A percentile compares a stretch with the other conserved stretches of the same genome.
These are phyloP conservation scores for Lyophyllum decastes DNA, from an alignment of 768 basidiomycete genomes.

Conservation along the genomic window DNA sequence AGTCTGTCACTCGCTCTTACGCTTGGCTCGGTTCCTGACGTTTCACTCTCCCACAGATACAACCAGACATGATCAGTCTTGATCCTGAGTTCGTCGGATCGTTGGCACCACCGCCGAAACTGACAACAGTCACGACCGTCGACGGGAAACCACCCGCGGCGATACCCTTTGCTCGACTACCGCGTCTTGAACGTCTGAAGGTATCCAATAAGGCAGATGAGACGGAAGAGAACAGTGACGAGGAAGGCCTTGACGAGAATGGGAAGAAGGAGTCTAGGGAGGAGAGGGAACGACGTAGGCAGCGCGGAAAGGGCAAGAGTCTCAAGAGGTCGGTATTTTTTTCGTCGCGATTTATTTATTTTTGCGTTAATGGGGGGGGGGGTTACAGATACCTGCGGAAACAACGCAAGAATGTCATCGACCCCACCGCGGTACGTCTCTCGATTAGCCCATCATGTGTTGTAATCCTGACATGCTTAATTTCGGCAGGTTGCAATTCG, in stretches of 20 bases:
- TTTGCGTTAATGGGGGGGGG: not conserved
- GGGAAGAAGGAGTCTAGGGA: constrained; percentile 43
- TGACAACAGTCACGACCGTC: constrained; percentile 49
- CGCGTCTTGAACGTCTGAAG: constrained; percentile 78
- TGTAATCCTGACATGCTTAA: not conserved
- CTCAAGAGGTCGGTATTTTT: constrained; percentile 62
- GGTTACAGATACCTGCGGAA: constrained; percentile 68
- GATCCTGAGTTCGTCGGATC: constrained; percentile 78
- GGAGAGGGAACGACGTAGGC: constrained; percentile 79
- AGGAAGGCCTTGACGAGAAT: constrained; percentile 30
- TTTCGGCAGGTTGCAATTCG: constrained; percentile 56
- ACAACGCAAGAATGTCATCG: constrained; percentile 94
- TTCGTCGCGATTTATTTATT: not conserved
- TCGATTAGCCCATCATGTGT: not conserved
- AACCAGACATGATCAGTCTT: constrained; percentile 88
- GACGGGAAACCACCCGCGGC: constrained; percentile 43
- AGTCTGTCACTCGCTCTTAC: constrained; percentile 38
- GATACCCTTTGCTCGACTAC: constrained; percentile 69
- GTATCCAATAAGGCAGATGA: constrained; percentile 74
- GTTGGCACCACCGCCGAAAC: constrained; percentile 59
- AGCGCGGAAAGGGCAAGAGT: constrained; percentile 87
- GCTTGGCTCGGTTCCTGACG: not conserved
- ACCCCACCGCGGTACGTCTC: constrained; percentile 66
- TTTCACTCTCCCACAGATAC: constrained; percentile 54
- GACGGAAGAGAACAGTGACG: constrained; percentile 51